A percentile compares a stretch with the other conserved stretches of the same genome.
These are phyloP conservation scores for Rhodomyrtus psidioides DNA, from an alignment of 441 rosid species.

Conservation along the genomic window DNA sequence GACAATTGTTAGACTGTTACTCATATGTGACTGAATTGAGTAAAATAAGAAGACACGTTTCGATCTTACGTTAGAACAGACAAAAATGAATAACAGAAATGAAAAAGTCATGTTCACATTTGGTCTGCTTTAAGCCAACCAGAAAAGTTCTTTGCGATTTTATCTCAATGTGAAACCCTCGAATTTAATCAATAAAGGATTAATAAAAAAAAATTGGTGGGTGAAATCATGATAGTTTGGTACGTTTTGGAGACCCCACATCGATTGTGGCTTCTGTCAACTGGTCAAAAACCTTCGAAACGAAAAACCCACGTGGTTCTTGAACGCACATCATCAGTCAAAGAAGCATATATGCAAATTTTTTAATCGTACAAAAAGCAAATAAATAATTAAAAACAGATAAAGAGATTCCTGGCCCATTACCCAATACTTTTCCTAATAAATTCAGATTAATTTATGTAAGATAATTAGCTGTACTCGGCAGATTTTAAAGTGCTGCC, in stretches of 20 bases:
- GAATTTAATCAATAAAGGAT: background rate
- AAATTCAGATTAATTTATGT: background rate
- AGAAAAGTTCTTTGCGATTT: too few relatives aligned
- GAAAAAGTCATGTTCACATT: background rate
- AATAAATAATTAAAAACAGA: background rate
- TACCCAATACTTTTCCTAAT: background rate
- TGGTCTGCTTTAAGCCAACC: background rate
- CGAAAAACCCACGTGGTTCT: background rate
- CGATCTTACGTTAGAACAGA: background rate
- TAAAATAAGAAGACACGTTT: background rate
- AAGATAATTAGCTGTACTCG: background rate
- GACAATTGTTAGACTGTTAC: background rate
- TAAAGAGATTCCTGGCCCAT: background rate
- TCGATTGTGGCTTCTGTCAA: background rate
- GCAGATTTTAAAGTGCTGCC: background rate
- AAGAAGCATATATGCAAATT: background rate
- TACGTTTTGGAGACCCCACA: background rate
- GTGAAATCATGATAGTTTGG: background rate
- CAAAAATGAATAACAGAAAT: background rate
- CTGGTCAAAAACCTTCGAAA: background rate
- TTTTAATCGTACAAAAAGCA: background rate
- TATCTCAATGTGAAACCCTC: background rate
- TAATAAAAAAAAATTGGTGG: background rate
- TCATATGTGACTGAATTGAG: background rate
- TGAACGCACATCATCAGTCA: background rate